Percentiles rank a stretch among this genome's conserved stretches.
phyloP scores from a whole-genome alignment of 345 rosid species.

The Draba incana region DNA sequence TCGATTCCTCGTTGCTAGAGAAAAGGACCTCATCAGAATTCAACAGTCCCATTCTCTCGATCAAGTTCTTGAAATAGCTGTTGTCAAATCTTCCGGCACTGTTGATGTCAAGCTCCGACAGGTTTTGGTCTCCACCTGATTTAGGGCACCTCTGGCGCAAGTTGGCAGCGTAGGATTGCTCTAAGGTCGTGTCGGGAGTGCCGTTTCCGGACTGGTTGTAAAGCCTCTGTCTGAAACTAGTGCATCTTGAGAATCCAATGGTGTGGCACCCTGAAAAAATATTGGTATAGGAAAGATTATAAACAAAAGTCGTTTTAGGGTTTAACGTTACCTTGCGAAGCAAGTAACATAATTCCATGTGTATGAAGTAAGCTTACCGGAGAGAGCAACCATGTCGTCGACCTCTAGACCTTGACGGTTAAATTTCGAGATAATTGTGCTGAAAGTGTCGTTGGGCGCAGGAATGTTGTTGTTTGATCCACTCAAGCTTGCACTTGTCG shows the following conservation, averaged over 20 bases:
- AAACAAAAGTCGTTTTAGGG: background rate
- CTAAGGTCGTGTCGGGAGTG: slow-evolving; percentile 66
- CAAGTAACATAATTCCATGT: slow-evolving; percentile 18
- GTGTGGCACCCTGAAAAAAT: slow-evolving; percentile 79
- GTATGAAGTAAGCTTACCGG: slow-evolving; percentile 54
- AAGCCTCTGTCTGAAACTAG: slow-evolving; percentile 87
- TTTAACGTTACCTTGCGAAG: slow-evolving; percentile 6
- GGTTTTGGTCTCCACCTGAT: slow-evolving; percentile 69
- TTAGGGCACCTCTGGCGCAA: slow-evolving; percentile 55
- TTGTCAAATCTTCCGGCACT: slow-evolving; percentile 75
- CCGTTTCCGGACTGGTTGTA: slow-evolving; percentile 84
- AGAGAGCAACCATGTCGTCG: slow-evolving; percentile 76
- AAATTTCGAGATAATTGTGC: slow-evolving; percentile 65
- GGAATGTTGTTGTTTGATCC: slow-evolving; percentile 81
- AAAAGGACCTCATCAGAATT: slow-evolving; percentile 82
- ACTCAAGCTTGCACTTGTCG: slow-evolving; percentile 69
- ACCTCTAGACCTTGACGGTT: slow-evolving; percentile 61
- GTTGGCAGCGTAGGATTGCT: slow-evolving; percentile 56
- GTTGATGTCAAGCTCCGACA: slow-evolving; percentile 64
- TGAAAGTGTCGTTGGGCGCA: slow-evolving; percentile 64
- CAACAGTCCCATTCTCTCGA: slow-evolving; percentile 71
- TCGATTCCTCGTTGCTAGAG: slow-evolving; percentile 57
- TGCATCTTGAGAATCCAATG: slow-evolving; percentile 79
- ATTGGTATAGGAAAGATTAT: background rate
- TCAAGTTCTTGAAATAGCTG: slow-evolving; percentile 76